Base-by-base conservation (phyloP, 179 eudicot genomes). In the Amaranthus tricolor region DNA sequence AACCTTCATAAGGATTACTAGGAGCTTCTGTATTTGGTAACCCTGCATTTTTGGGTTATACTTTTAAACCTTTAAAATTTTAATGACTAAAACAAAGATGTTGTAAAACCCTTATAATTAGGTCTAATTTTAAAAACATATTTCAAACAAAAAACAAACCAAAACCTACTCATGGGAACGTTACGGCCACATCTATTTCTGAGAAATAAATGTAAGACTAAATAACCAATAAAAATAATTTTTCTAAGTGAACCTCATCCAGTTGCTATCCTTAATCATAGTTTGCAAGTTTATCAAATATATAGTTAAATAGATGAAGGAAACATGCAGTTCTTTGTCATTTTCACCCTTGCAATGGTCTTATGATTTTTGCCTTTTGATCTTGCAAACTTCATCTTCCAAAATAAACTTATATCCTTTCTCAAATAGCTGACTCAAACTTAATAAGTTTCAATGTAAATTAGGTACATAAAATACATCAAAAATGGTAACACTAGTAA, bases 311-410 rank as follows among this genome's bases (percentile, higher is more conserved):
- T 43, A 63, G 47, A 43, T 5, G 31, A 40, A 43, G 17, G 49
- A 63, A 63, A 63, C 48, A 61, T 63, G 10, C 17, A 1, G 31
- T 31, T 63, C 16, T 63, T 63, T 63, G 49, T 63, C 67, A 63
- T 63, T 40, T 11, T 24, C 48, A 31, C 67, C 44, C 40, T 63
- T 21, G 49, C 14, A 40, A 21, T 63, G 15, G 15, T 31, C 54
- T 63, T 63, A 11, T 64, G 7, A 10, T 64, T 64, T 16, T 64
- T 64, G 8, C 2, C n/a, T 48, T 43, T 31, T 64, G 5, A 64
- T 40, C 45, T 40, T 19, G 2, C 68, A 64, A 31, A 64, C 48
- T 5, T 49, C 19, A 64, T 64, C 44, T 40, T 64, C 50, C 44
- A 51, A 51, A 40, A 11, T 5, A 10, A 40, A 11, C 15, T 64